Base-by-base conservation (phyloP, 1,284 basidiomycete genomes). In the Pisolithus thermaeus region DNA sequence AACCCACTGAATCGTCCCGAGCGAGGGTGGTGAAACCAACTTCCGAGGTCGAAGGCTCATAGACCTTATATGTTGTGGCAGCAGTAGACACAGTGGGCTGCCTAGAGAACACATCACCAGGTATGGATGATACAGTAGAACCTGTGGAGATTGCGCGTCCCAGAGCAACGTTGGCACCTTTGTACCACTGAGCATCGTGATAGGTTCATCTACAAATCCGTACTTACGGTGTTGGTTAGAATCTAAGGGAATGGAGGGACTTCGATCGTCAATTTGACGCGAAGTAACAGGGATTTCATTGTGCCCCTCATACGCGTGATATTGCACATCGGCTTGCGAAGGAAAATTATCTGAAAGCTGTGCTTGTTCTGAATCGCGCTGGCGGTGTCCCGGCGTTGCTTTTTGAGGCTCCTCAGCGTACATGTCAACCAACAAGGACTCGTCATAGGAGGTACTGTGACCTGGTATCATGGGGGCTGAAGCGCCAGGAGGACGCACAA, bases 401-500 rank as follows among this genome's bases (percentile, higher is more conserved):
- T 56, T 59, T n/a, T 46, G 30, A 32, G 40, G 25, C 0, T 62
- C 65, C 1, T 59, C 67, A 22, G 56, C 6, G 20, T 68, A 68
- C 52, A 58, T 51, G 16, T 70, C 64, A 35, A 61, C 25, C 22
- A 64, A 42, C 2, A 55, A 57, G 18, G 46, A 51, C 8, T 70
- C 66, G 25, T 69, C 66, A 42, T 51, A 66, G 35, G 53, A 50
- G 25, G 49, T 47, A 16, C 41, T 52, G 46, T 55, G 60, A 9
- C 71, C 68, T 3, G 71, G 70, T 28, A 61, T 62, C 20, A 58
- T 60, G 0, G 69, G 70, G 3, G 70, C 51, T n/a, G 59, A 54
- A 35, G 71, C 65, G 30, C 71, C 70, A 32, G 66, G 56, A 16
- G 69, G 71, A 46, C 71, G 64, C 16, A 53, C 39, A 4, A 69